Conservation (phyloP, 208 protist species). For the Leishmania turanica region DNA sequence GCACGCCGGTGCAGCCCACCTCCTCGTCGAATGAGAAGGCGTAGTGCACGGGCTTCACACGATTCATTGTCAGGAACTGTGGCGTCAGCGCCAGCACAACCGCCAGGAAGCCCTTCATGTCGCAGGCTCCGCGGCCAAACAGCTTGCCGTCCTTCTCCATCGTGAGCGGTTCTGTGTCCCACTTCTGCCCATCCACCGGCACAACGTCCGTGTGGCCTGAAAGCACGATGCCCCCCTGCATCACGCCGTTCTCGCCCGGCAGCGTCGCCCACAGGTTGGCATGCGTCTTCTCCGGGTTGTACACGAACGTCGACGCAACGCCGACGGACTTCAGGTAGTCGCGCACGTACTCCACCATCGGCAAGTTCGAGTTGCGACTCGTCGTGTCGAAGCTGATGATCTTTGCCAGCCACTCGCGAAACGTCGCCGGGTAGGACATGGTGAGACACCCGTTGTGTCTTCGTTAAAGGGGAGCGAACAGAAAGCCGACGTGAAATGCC, state of each 20-base stretch:
- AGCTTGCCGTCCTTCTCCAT: conserved; percentile 62
- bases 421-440: conserved; percentile 21
- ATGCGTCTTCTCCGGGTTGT: conserved; percentile 43
- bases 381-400: conserved; percentile 63
- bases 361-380: conserved; percentile 62
- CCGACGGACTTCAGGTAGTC: conserved; percentile 35
- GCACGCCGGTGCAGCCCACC: conserved; percentile 45
- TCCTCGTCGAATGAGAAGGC: conserved; percentile 64
- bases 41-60: conserved; percentile 58
- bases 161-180: conserved; percentile 58
- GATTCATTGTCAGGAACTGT: conserved; percentile 43
- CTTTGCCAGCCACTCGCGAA: conserved; percentile 44
- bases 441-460: not conserved
- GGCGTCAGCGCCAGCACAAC: conserved; percentile 50
- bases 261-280: conserved; percentile 69
- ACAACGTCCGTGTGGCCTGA: conserved; percentile 71
- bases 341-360: conserved; percentile 48
- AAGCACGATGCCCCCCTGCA: conserved; percentile 60
- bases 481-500: not conserved
- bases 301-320: conserved; percentile 37
- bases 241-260: conserved; percentile 44
- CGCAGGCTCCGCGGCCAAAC: conserved; percentile 58
- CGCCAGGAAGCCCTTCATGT: conserved; percentile 77
- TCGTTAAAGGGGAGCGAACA: no score
- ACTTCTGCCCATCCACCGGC: conserved; percentile 64